These are phyloP conservation scores for Fagus crenata DNA, from an alignment of 306 rosid species.

Conservation along the genomic window DNA sequence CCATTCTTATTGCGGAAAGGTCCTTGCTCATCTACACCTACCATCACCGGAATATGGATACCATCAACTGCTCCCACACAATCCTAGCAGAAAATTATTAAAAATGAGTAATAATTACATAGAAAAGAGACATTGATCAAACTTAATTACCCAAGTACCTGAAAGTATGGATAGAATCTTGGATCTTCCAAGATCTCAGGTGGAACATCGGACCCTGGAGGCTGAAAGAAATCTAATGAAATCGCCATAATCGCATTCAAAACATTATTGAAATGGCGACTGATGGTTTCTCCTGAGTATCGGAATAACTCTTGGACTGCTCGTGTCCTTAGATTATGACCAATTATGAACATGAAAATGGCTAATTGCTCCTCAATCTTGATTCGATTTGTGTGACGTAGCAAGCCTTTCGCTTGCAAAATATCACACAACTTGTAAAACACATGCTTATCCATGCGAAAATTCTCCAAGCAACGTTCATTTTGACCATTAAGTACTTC, in stretches of 20 bases:
- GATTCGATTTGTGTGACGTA: conserved; percentile 81
- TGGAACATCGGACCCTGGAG: conserved; percentile 58
- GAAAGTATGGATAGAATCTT: conserved; percentile 83
- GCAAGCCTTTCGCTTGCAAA: conserved; percentile 77
- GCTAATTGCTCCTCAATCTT: conserved; percentile 94
- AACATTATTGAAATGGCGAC: conserved; percentile 90
- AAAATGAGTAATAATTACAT: conserved; percentile 27
- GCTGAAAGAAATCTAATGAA: conserved; percentile 69
- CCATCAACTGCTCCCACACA: conserved; percentile 84
- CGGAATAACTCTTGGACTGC: conserved; percentile 87
- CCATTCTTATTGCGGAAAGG: conserved; percentile 93
- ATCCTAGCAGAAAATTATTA: conserved; percentile 48
- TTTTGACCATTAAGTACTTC: conserved; percentile 75
- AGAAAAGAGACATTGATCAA: conserved; percentile 21
- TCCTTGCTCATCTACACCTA: conserved; percentile 91
- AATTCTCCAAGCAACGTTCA: conserved; percentile 66
- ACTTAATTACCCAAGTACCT: conserved; percentile 44
- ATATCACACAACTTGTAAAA: conserved; percentile 84
- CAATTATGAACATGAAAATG: conserved; percentile 84
- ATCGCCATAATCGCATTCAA: conserved; percentile 79
- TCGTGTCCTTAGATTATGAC: conserved; percentile 81
- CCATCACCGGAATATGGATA: conserved; percentile 79
- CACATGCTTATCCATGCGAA: conserved; percentile 81
- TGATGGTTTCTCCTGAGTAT: conserved; percentile 89
- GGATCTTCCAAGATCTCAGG: conserved; percentile 58